Percentiles rank a stretch among this genome's conserved stretches.
Evolutionary conservation across 305 asterid genomes (phyloP).

Genomic region (Fraxinus nigra): DNA sequence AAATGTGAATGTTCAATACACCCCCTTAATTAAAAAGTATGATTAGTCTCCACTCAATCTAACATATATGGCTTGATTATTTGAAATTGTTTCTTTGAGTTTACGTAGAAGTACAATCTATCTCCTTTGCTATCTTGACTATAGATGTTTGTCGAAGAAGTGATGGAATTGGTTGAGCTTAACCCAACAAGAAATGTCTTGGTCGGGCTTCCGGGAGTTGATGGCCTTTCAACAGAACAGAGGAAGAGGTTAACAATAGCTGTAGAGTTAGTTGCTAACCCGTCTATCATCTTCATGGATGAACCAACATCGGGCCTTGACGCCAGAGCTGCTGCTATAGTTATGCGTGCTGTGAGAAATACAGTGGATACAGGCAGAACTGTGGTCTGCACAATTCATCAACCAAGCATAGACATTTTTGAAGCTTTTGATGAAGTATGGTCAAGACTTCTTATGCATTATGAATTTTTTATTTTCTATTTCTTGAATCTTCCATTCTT

Average conservation of each 20-base stretch:
- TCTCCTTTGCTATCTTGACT: neutral
- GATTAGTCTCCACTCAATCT: neutral
- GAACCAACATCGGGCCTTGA: slow-evolving; percentile 58
- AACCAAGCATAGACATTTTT: slow-evolving; percentile 53
- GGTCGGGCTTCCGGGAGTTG: slow-evolving; percentile 46
- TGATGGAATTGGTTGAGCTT: slow-evolving; percentile 47
- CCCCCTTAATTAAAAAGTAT: neutral
- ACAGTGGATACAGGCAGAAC: slow-evolving; percentile 49
- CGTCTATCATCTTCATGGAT: slow-evolving; percentile 54
- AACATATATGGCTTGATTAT: neutral
- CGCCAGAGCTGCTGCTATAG: slow-evolving; percentile 55
- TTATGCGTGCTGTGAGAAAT: slow-evolving; percentile 46
- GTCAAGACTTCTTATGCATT: neutral
- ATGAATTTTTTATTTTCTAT: neutral
- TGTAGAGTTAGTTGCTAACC: slow-evolving; percentile 50
- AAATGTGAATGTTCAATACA: neutral
- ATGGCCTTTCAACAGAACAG: slow-evolving; percentile 57
- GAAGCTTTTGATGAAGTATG: slow-evolving; percentile 49
- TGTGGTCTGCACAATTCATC: slow-evolving; percentile 49
- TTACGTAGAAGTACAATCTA: neutral
- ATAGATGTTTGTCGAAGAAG: slow-evolving; percentile 53
- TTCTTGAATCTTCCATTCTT: neutral
- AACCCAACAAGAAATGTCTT: slow-evolving; percentile 31
- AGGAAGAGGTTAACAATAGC: slow-evolving; percentile 52
- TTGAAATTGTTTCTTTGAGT: neutral